phyloP scores from a whole-genome alignment of 2,329 filamentous ascomycete genomes.

The Acephala macrosclerotiorum region DNA sequence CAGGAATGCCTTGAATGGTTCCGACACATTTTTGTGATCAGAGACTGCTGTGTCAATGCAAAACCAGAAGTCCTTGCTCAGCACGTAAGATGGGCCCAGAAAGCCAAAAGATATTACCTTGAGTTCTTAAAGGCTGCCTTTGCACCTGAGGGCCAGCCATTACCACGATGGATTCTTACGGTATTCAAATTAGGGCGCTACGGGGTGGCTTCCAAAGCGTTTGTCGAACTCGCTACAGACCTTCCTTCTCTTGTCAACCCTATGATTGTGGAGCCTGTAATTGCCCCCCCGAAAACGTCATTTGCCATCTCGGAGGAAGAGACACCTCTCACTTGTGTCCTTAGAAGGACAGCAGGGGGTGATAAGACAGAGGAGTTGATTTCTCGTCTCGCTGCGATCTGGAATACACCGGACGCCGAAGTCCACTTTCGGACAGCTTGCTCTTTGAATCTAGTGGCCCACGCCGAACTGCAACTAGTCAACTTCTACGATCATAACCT shows the following conservation, averaged over 20 bases:
- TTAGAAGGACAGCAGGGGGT: conserved; percentile 21
- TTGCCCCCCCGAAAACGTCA: conserved; percentile 22
- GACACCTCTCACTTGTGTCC: conserved; percentile 19
- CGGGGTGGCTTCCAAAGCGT: conserved; percentile 37
- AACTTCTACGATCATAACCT: conserved; percentile 44
- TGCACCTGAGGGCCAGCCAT: background rate
- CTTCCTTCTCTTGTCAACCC: conserved; percentile 35
- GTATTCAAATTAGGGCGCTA: conserved; percentile 44
- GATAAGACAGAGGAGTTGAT: conserved; percentile 20
- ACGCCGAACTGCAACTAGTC: conserved; percentile 46
- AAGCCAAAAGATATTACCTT: conserved; percentile 39
- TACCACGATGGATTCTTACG: conserved; percentile 28
- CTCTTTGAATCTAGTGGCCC: conserved; percentile 36
- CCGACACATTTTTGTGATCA: conserved; percentile 15
- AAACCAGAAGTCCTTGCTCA: conserved; percentile 12
- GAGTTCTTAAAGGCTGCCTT: conserved; percentile 35
- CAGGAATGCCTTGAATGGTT: conserved; percentile 27
- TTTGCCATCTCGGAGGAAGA: conserved; percentile 10
- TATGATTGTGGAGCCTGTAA: conserved; percentile 35
- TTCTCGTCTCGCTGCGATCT: conserved; percentile 27
- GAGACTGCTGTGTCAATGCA: conserved; percentile 2
- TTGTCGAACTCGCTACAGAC: conserved; percentile 42
- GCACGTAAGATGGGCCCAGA: conserved; percentile 39
- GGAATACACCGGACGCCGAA: conserved; percentile 32
- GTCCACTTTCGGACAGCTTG: conserved; percentile 35